Evolutionary conservation across 192 early-diverging fungal species (phyloP), one percentile per base, ranked within the genome.

Genomic region (Coemansia sp.): DNA sequence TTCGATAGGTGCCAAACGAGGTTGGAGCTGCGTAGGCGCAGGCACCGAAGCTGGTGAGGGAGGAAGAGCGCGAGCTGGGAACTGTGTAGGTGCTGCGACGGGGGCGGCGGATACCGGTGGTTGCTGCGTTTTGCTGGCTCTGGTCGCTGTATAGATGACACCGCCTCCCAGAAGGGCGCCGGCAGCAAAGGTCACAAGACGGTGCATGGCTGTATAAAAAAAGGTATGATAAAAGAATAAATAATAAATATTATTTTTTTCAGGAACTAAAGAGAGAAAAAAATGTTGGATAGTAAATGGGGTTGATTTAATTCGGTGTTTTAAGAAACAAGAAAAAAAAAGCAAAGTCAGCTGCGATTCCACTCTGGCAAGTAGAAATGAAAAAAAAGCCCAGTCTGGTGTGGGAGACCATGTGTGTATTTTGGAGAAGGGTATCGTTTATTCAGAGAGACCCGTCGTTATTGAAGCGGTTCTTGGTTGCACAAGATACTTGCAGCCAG

Each of bases 161-260:
- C 77, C 77, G 64, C 77, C 77, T 48, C 77, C 77, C 25, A 80
- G 52, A 7, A 72, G 55, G 12, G 77, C 60, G 14, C 77, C 77
- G 1, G 77, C 77, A n/a, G 68, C 69, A 69, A 80, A 80, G 17
- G 77, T 71, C 1, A 75, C 34, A 60, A 80, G 33, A 11, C 77
- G 61, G 48, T 80, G 77, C 77, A 80, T 45, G 17, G 18, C n/a
- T 18, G 33, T 49, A 16, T 16, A 48, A 14, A 16, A 45, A 55
- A 25, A 52, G 25, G 51, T 25, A 7, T 36, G 25, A 67, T 33
- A 40, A 42, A 59, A 55, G 56, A 31, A 57, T 7, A 34, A 51
- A 59, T 50, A 59, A 10, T 17, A 2, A 56, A 30, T 42, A 7
- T 38, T 10, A 7, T 51, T 5, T 51, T 8, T 51, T 51, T 51